Evolutionary conservation across 106 monocot genomes (phyloP), one percentile per base, ranked within the genome.

Genomic region (Iris macrosiphon): DNA sequence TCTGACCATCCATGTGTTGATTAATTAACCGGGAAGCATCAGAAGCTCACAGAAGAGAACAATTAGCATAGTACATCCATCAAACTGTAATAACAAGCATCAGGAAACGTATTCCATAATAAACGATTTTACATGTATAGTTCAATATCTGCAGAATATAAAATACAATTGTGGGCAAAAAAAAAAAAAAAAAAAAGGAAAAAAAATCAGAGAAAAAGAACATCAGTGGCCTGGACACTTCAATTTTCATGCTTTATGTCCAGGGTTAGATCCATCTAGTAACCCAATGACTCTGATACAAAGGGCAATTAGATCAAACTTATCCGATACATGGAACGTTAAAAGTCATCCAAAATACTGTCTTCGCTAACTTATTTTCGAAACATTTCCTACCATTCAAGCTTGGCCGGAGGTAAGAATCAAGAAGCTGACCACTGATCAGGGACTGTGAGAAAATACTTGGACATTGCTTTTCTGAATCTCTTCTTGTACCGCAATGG

Each of bases 391-490:
- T n/a, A n/a, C n/a, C n/a, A n/a, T n/a, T n/a, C n/a, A n/a, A n/a
- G n/a, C n/a, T n/a, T n/a, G n/a, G n/a, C n/a, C n/a, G n/a, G n/a
- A n/a, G n/a, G n/a, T n/a, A 25, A 31, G 40, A 2, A 40, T 89
- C 73, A 89, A 38, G 75, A 52, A 70, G 71, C 20, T n/a, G 49
- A 49, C 74, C 89, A 80, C 40, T 76, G 62, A 27, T 88, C 88
- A 26, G 93, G 88, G 12, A 89, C 70, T 1, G 88, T 76, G 20
- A 81, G 73, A 54, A 94, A 94, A 68, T 94, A 94, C 52, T 62
- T 70, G 0, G 84, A 94, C 88, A 94, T 94, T 28, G 94, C 94
- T 63, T 88, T 94, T 40, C 94, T 65, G 63, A 94, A 94, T 53
- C 94, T 68, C 61, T 79, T 88, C 75, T 94, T 94, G 73, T 94